Base-by-base conservation (phyloP, 768 basidiomycete genomes). In the Lyophyllum semitale region DNA sequence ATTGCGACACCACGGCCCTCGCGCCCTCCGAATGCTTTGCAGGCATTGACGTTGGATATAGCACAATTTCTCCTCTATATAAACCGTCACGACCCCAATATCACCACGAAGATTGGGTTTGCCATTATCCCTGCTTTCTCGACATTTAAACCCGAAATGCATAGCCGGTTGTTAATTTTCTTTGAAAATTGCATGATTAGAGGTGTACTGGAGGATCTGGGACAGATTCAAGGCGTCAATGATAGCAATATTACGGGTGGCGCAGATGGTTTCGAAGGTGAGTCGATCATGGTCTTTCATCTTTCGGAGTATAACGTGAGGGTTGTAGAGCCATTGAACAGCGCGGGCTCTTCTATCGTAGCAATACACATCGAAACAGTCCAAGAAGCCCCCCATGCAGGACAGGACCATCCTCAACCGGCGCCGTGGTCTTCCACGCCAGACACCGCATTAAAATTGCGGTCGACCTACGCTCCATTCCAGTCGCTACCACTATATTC, bases 21-120 rank as follows among this genome's bases (percentile, higher is more conserved):
- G 0, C 78, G 83, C 26, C 92, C 92, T 13, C 88, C 91, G 3
- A 84, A 91, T 63, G 77, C 89, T 3, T 70, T 95, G n/a, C 92
- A 93, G 62, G 79, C 84, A 0, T 68, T 88, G 26, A 80, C 79
- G 4, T 71, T 95, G 29, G 89, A 92, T 67, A 79, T 93, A 20
- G 88, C 88, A 3, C 82, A 83, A 55, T 81, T 84, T 59, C 77
- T 95, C 23, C 69, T 85, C 22, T 76, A 84, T 54, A 70, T 73
- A 26, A 82, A 88, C 59, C 73, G 75, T 6, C 73, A 78, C 53
- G 78, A 82, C 47, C 76, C 83, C 3, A 70, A 75, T 37, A 71
- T 84, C 20, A 69, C 84, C 42, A 81, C 84, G 5, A 78, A 81
- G 41, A 80, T 93, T 49, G 85, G 82, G 0, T 81, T 85, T 51